phyloP scores from a whole-genome alignment of 2,329 filamentous ascomycete species.

The Juglanconis sp. region DNA sequence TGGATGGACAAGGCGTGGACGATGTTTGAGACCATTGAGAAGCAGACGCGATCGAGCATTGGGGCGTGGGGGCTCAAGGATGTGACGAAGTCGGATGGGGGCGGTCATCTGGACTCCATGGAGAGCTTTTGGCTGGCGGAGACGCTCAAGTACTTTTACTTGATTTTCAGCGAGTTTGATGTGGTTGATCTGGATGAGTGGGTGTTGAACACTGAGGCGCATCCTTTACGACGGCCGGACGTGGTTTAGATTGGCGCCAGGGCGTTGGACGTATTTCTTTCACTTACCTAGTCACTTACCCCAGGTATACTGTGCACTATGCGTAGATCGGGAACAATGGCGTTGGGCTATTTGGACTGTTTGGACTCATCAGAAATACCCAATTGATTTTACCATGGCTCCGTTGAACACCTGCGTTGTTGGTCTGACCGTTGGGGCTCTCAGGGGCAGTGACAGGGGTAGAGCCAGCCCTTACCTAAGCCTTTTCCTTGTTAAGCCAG shows the following conservation, averaged over 20 bases:
- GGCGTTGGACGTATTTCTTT: not conserved
- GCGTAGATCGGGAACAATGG: no score
- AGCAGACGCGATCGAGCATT: conserved; percentile 57
- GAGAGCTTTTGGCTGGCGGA: conserved; percentile 74
- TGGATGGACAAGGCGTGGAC: conserved; percentile 70
- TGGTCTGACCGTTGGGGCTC: not conserved
- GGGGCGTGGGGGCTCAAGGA: conserved; percentile 66
- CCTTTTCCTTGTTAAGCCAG: not conserved
- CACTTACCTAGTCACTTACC: not conserved
- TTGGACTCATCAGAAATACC: no score
- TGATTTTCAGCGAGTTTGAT: conserved; percentile 58
- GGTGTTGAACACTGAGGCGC: conserved; percentile 58
- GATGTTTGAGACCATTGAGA: conserved; percentile 66
- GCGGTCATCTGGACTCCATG: conserved; percentile 57
- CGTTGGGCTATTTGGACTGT: no score
- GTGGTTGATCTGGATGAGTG: conserved; percentile 59
- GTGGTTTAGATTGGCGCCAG: not conserved
- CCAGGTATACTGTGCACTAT: no score
- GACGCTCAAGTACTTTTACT: conserved; percentile 65
- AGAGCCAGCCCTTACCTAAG: not conserved
- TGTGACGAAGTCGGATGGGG: conserved; percentile 45
- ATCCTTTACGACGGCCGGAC: conserved; percentile 41
- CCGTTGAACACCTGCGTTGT: no score
- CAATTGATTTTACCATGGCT: no score
- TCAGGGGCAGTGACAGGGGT: not conserved